Evolutionary conservation across 495 filamentous ascomycete genomes (phyloP).

Genomic region (Penicillium bialowiezense): DNA sequence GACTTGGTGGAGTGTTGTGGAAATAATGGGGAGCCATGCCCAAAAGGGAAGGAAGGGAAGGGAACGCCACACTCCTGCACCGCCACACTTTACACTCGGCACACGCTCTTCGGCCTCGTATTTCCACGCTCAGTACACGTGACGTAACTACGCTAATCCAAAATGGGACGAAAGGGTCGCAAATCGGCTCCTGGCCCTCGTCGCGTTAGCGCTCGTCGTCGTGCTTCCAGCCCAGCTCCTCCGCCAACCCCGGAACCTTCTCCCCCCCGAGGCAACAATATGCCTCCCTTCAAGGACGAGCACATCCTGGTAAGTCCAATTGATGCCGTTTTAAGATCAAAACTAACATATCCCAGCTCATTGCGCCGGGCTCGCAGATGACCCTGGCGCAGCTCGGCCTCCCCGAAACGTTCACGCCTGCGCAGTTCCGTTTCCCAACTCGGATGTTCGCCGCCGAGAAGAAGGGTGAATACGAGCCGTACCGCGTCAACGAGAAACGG

Average conservation of each 20-base stretch:
- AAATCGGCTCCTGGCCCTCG: too few species aligned
- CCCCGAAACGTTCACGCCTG: constrained; percentile 85
- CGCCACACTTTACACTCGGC: too few species aligned
- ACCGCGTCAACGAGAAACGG: constrained; percentile 69
- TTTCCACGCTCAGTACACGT: too few species aligned
- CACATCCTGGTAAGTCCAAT: constrained; percentile 59
- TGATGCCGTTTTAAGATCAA: neutral
- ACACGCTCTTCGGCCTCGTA: too few species aligned
- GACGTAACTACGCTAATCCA: constrained; percentile 21
- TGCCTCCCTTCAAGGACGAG: constrained; percentile 78
- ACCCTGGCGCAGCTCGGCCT: constrained; percentile 93
- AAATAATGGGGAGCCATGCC: too few species aligned
- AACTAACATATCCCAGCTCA: constrained; percentile 54
- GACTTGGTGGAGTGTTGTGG: too few species aligned
- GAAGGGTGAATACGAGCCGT: constrained; percentile 76
- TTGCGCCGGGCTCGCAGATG: constrained; percentile 90
- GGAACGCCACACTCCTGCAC: too few species aligned
- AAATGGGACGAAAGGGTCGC: constrained; percentile 13
- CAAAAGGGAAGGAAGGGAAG: too few species aligned
- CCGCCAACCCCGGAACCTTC: constrained; percentile 3
- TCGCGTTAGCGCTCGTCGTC: constrained; percentile 15
- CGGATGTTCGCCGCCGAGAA: constrained; percentile 90
- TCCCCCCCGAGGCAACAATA: constrained; percentile 24
- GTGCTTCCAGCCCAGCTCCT: neutral
- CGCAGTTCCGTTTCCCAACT: constrained; percentile 75